A percentile compares a stretch with the other conserved stretches of the same genome.
Conservation (phyloP, 225 moss, liverwort and hornwort genomes). For the Bryum argenteum region DNA sequence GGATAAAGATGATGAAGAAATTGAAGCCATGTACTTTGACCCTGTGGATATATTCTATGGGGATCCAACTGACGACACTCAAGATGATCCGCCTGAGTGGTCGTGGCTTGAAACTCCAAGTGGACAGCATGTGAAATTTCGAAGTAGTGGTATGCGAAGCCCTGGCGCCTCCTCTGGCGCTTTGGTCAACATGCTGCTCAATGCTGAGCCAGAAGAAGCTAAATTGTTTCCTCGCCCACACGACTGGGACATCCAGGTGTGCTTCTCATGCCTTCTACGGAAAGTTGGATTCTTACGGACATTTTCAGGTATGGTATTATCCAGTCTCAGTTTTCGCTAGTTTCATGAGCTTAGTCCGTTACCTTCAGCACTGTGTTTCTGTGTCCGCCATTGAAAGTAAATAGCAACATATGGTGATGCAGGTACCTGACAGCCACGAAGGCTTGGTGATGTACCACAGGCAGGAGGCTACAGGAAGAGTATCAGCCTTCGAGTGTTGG, state of each 20-base stretch:
- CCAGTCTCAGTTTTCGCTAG: no score
- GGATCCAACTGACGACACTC: conserved; percentile 43
- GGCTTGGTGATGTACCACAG: conserved; percentile 69
- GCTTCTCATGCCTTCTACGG: background rate
- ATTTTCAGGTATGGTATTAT: background rate
- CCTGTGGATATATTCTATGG: conserved; percentile 61
- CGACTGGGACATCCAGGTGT: conserved; percentile 58
- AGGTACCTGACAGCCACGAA: conserved; percentile 51
- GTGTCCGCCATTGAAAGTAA: background rate
- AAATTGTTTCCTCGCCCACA: conserved; percentile 47
- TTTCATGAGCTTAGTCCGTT: background rate
- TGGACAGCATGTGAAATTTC: conserved; percentile 51
- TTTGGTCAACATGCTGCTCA: conserved; percentile 68
- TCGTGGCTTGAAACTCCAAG: conserved; percentile 54
- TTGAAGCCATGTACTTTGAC: conserved; percentile 49
- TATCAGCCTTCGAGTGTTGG: conserved; percentile 82
- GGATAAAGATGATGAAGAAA: conserved; percentile 24
- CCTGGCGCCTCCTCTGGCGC: conserved; percentile 40
- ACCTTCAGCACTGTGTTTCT: background rate
- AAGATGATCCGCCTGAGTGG: conserved; percentile 51
- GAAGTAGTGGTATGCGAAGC: conserved; percentile 34
- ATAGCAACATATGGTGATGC: conserved; percentile 10
- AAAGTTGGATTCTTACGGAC: background rate
- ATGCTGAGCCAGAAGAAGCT: conserved; percentile 47
- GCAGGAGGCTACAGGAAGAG: conserved; percentile 57